Base-by-base conservation (phyloP, 176 grass and related monocot genomes). In the Zea luxurians region DNA sequence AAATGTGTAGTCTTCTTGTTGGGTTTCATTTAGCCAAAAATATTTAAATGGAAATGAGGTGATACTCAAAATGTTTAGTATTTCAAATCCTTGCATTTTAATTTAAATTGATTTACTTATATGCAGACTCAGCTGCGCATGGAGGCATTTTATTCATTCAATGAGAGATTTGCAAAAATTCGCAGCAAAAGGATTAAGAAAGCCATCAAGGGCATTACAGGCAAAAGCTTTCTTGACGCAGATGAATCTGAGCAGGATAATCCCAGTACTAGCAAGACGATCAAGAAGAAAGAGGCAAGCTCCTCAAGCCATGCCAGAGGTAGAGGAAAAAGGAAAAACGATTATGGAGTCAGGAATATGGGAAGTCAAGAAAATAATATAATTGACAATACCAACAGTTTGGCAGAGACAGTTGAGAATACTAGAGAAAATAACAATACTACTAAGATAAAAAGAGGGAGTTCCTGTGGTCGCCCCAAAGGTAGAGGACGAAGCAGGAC, bases 111-210 rank as follows among this genome's bases (percentile, higher is more conserved):
- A 0, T 85, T 80, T 81, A 71, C 37, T 83, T 50, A 48, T 61
- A 78, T 93, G 64, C 87, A 98, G 95, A 94, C 95, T 70, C 95
- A 98, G 78, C 49, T 98, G 71, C 82, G 89, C 60, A 77, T 98
- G 71, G 95, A 98, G 38, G 85, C 95, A 50, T 98, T 98, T 88
- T 98, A 94, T 83, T 88, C 89, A 58, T 98, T 94, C 85, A 98
- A 98, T 5, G 95, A 98, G 89, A 92, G 91, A 82, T 98, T 98
- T 81, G 91, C 95, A 50, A 98, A 98, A 90, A 92, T 98, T 68
- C 91, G 91, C 71, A 98, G 95, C 75, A 90, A 92, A 45, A 86
- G 95, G 80, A 92, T 98, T 82, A 92, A 98, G 80, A 94, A 94
- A 88, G 95, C 95, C 76, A 85, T 98, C 77, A 94, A 92, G 85